Evolutionary conservation across 2,329 filamentous ascomycete genomes (phyloP).

Genomic region (Epichloe bromicola): DNA sequence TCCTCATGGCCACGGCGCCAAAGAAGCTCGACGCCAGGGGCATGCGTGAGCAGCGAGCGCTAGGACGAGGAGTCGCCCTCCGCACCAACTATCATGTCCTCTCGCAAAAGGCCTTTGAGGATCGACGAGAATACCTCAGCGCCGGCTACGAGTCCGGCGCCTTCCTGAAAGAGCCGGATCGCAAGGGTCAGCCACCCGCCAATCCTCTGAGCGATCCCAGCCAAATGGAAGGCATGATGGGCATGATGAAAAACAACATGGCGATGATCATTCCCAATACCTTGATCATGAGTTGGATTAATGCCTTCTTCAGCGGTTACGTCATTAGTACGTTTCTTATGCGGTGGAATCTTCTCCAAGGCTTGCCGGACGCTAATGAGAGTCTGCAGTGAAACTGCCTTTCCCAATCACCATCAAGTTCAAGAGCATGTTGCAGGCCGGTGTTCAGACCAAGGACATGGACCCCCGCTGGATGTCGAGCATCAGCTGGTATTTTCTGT

Average conservation of each 20-base stretch:
- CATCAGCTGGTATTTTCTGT: constrained; percentile 97
- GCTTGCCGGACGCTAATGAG: constrained; percentile 9
- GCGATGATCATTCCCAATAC: constrained; percentile 99
- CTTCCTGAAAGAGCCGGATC: constrained; percentile 82
- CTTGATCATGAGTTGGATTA: constrained; percentile 99
- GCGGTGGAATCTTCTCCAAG: neutral
- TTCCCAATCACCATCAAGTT: constrained; percentile 98
- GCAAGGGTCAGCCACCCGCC: constrained; percentile 75
- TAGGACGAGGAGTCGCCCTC: constrained; percentile 73
- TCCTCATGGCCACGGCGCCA: constrained; percentile 74
- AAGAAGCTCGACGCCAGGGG: constrained; percentile 67
- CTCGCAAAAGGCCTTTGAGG: constrained; percentile 62
- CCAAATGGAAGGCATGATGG: constrained; percentile 99
- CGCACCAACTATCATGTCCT: constrained; percentile 73
- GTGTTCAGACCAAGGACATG: constrained; percentile 88
- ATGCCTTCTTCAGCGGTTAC: constrained; percentile 96
- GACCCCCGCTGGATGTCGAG: constrained; percentile 98
- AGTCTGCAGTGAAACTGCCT: constrained; percentile 69
- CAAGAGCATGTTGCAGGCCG: constrained; percentile 98
- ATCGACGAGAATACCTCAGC: constrained; percentile 69
- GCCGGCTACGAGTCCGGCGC: constrained; percentile 72
- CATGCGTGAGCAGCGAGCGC: constrained; percentile 74
- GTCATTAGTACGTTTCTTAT: constrained; percentile 62
- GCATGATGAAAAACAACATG: constrained; percentile 99
- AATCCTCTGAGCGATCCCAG: constrained; percentile 94